Evolutionary conservation across 345 rosid genomes (phyloP), one percentile per base, ranked within the genome.

Genomic region (Lagerstroemia speciosa): DNA sequence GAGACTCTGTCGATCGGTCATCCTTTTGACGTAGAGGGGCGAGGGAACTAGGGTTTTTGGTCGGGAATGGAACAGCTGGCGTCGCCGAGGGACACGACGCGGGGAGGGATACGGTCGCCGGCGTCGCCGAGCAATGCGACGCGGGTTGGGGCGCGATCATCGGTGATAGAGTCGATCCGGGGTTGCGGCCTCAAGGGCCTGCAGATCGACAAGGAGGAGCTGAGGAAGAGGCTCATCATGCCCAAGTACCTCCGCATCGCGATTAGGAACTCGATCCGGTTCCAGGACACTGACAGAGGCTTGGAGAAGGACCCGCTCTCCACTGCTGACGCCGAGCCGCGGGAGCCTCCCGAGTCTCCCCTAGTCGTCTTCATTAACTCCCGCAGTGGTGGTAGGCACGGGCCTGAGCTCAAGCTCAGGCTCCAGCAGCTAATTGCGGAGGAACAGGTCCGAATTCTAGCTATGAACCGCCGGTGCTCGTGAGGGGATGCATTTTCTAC

Each of bases 331-430:
- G 48, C 37, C n/a, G 72, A 72, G 53, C 30, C 43, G 40, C 45
- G 30, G n/a, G 34, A 11, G 24, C 63, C 80, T 1, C 93, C 96
- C 11, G 93, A 90, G 32, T 78, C 86, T 3, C 99, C 99, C 26
- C 30, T 95, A 71, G 84, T 90, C 8, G 93, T 95, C 22, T 92
- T 95, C 37, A 81, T 95, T 67, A 95, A 92, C 65, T 79, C 92
- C 34, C 81, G 74, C 37, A 90, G 99, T 72, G 99, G 98, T 27
- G 98, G 98, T 36, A 86, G 98, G 17, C 81, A 86, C 37, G 98
- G 98, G 3, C 87, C 89, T 0, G 77, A 83, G 41, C 90, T 95
- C 33, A 88, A 84, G 71, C 81, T 77, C 46, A 84, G 94, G 27
- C 89, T 95, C 9, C 86, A 83, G 75, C 78, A 88, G 64, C 82